Evolutionary conservation across 2,329 filamentous ascomycete genomes (phyloP), one percentile per base, ranked within the genome.

Genomic region (Acrocalymma vagum): DNA sequence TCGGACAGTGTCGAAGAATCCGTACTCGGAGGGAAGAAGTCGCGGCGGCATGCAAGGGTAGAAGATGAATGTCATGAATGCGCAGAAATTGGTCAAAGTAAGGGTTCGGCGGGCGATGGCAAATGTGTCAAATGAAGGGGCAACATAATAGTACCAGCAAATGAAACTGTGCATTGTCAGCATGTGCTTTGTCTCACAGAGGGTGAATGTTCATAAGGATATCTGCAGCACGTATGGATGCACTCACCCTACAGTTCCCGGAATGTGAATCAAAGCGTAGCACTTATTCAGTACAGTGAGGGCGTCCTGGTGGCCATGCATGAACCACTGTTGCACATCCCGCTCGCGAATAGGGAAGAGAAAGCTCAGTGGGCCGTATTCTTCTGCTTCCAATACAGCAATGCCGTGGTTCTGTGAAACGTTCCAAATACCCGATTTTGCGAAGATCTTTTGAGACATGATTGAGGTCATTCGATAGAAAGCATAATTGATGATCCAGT

Each of bases 401-500:
- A 83, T 71, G 9, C 77, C 81, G 54, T 84, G 78, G 29, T 73
- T 72, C 58, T 83, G 76, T 1, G 81, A 79, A 14, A 79, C 73
- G 38, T 81, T 71, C 75, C 80, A 82, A 20, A 83, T 77, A 9
- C 72, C 73, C 11, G 74, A 73, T 29, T 77, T 75, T 23, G 78
- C 78, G 42, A 81, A 82, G 38, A 80, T 69, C 31, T 66, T 64
- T 42, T 78, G 73, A 2, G 79, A 77, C 6, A 78, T 63, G 11
- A 77, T 70, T 11, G 79, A 77, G 6, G 82, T 85, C 64, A 83
- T 72, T 24, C 78, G 75, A 69, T 87, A 87, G 60, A 85, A 83
- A 29, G 78, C 73, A 50, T 84, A 80, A 58, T 84, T 86, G 53
- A 87, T 75, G 28, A 79, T 75, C 85, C 85, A 88, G 71, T 88